Percentiles rank a stretch among this genome's conserved stretches.
phyloP scores from a whole-genome alignment of 305 asterid genomes.

The Euphrasia arctica region DNA sequence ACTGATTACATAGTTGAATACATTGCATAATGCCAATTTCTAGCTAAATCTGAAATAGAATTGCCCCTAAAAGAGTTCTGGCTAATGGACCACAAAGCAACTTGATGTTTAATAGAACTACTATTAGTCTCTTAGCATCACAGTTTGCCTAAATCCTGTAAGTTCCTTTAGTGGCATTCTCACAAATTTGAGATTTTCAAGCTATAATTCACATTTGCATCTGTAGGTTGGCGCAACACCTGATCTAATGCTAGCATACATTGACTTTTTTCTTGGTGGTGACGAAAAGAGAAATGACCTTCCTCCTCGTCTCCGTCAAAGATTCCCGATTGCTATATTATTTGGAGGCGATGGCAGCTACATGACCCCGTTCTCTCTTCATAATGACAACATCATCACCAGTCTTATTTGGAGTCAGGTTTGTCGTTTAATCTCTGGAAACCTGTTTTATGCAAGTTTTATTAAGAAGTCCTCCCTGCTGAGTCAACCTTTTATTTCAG shows the following conservation, averaged over 20 bases:
- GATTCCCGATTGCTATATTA: slow-evolving; percentile 83
- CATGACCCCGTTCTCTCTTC: slow-evolving; percentile 90
- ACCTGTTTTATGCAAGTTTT: background rate
- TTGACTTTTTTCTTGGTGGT: slow-evolving; percentile 97
- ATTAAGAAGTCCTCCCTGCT: too few relatives aligned
- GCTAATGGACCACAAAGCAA: background rate
- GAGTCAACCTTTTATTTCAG: slow-evolving; percentile 40
- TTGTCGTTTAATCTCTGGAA: slow-evolving; percentile 27
- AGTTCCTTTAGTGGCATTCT: slow-evolving; percentile 14
- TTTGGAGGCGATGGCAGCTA: slow-evolving; percentile 98
- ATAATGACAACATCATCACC: slow-evolving; percentile 79
- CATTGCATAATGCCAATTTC: too few relatives aligned
- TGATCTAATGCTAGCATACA: slow-evolving; percentile 89
- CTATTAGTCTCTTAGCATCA: slow-evolving; percentile 1
- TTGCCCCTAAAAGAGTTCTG: too few relatives aligned
- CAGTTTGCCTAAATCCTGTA: background rate
- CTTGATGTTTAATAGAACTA: background rate
- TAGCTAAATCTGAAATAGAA: too few relatives aligned
- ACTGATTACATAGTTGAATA: too few relatives aligned
- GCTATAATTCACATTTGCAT: slow-evolving; percentile 24
- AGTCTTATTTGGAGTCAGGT: slow-evolving; percentile 99
- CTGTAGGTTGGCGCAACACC: slow-evolving; percentile 94
- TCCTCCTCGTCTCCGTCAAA: slow-evolving; percentile 80
- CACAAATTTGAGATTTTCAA: slow-evolving; percentile 14
- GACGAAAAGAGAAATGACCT: slow-evolving; percentile 94